A percentile compares a stretch with the other conserved stretches of the same genome.
Conservation (phyloP, 2,329 filamentous ascomycete species). For the Talaromyces sp. region DNA sequence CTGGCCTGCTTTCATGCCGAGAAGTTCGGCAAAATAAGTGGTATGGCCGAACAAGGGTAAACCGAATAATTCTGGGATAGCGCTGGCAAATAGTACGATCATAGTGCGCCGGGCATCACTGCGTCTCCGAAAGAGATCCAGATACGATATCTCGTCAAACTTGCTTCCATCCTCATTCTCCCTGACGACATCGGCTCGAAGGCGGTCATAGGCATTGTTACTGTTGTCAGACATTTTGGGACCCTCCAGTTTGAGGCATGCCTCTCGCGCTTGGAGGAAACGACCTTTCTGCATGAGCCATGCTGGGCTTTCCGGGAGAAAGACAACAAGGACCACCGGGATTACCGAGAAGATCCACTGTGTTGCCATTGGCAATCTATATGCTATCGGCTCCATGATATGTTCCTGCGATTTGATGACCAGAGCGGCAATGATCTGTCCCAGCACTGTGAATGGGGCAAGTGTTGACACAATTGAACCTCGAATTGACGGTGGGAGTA, state of each 20-base stretch:
- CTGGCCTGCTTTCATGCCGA: conserved; percentile 23
- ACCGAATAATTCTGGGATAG: conserved; percentile 43
- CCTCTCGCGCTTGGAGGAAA: conserved; percentile 5
- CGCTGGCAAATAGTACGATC: conserved; percentile 35
- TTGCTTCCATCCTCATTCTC: background rate
- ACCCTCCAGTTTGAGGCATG: conserved; percentile 6
- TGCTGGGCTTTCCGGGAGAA: conserved; percentile 12
- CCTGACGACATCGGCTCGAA: background rate
- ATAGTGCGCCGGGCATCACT: conserved; percentile 23
- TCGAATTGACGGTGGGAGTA: conserved; percentile 39
- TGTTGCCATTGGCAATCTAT: conserved; percentile 46
- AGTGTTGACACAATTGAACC: conserved; percentile 45
- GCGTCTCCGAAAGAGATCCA: conserved; percentile 3
- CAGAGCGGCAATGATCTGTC: conserved; percentile 34
- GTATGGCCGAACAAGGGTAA: conserved; percentile 40
- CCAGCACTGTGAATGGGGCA: conserved; percentile 44
- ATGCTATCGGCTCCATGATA: conserved; percentile 5
- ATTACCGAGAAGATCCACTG: conserved; percentile 52
- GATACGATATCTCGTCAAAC: background rate
- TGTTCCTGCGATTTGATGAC: conserved; percentile 18
- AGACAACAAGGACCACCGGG: conserved; percentile 39
- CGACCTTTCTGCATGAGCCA: conserved; percentile 11
- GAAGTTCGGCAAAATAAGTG: conserved; percentile 35
- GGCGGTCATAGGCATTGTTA: background rate
- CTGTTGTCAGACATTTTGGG: background rate